Conservation (phyloP, 768 basidiomycete genomes). For the Termitomyces sp. region DNA sequence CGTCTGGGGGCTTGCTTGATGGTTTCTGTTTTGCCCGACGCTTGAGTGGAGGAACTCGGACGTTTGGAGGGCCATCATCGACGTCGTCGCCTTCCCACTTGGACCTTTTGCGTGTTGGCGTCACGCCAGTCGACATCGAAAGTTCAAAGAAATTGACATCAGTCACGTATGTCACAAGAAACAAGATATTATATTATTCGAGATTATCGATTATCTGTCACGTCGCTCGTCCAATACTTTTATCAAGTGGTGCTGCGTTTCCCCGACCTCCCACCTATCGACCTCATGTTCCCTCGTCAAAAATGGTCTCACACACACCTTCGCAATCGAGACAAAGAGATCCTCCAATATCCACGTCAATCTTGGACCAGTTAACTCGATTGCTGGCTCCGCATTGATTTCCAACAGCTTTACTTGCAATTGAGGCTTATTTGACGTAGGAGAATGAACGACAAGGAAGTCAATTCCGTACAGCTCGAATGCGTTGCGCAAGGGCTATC, state of each 20-base stretch:
- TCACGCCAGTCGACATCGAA: slow-evolving; percentile 30
- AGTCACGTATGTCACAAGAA: background rate
- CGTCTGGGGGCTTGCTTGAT: slow-evolving; percentile 20
- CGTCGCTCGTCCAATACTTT: slow-evolving; percentile 57
- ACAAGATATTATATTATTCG: too few species aligned
- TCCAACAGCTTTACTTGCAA: slow-evolving; percentile 73
- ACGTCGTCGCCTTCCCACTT: slow-evolving; percentile 56
- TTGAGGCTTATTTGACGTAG: slow-evolving; percentile 21
- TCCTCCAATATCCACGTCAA: slow-evolving; percentile 78
- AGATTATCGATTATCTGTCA: slow-evolving; percentile 1
- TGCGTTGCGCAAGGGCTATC: slow-evolving; percentile 78
- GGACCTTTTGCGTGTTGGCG: slow-evolving; percentile 68
- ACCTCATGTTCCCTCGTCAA: slow-evolving; percentile 22
- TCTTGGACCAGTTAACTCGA: slow-evolving; percentile 84
- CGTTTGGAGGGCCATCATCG: slow-evolving; percentile 15
- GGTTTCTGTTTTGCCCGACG: slow-evolving; percentile 47
- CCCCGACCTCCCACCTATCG: slow-evolving; percentile 44
- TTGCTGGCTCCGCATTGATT: slow-evolving; percentile 94
- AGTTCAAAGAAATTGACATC: background rate
- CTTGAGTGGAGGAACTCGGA: slow-evolving; percentile 38
- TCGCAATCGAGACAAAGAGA: slow-evolving; percentile 67
- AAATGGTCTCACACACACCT: slow-evolving; percentile 69
- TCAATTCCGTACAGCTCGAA: slow-evolving; percentile 97
- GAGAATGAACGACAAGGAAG: slow-evolving; percentile 62
- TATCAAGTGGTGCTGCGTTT: slow-evolving; percentile 46